phyloP scores from a whole-genome alignment of 2,329 filamentous ascomycete species.

The Beauveria australis region DNA sequence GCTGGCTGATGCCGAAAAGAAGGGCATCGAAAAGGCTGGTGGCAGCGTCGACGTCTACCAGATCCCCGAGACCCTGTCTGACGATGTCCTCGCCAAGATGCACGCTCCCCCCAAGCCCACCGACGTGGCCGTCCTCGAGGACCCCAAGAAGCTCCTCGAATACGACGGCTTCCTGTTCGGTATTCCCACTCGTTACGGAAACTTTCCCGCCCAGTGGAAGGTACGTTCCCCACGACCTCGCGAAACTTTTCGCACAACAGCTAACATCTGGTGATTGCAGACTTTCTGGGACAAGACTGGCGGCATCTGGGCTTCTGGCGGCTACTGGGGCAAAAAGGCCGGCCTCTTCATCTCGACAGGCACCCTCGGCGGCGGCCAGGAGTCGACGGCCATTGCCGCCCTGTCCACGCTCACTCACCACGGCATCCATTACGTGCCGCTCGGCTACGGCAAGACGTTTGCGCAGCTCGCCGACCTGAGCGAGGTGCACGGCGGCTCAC shows the following conservation, averaged over 20 bases:
- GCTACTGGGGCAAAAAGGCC: constrained; percentile 79
- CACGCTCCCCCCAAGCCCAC: constrained; percentile 70
- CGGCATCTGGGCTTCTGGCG: constrained; percentile 70
- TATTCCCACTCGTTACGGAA: constrained; percentile 92
- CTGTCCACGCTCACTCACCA: constrained; percentile 88
- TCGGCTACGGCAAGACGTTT: constrained; percentile 83
- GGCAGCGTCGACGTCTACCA: constrained; percentile 77
- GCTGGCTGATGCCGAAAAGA: constrained; percentile 83
- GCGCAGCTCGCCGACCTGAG: constrained; percentile 57
- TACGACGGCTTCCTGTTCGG: constrained; percentile 92
- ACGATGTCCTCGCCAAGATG: constrained; percentile 86
- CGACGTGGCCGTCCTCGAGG: constrained; percentile 54
- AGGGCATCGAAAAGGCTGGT: constrained; percentile 80
- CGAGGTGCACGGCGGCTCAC: constrained; percentile 77
- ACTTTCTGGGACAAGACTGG: constrained; percentile 87
- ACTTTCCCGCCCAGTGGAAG: constrained; percentile 96
- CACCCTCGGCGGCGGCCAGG: constrained; percentile 81
- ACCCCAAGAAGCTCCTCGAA: constrained; percentile 50
- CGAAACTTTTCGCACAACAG: neutral
- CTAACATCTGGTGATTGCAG: constrained; percentile 16
- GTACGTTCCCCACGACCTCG: constrained; percentile 16
- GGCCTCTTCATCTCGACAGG: constrained; percentile 88
- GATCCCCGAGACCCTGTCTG: constrained; percentile 77
- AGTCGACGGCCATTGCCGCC: constrained; percentile 71
- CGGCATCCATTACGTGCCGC: constrained; percentile 91